phyloP scores from a whole-genome alignment of 2,329 filamentous ascomycete species.

The Neoscytalidium dimidiatum region DNA sequence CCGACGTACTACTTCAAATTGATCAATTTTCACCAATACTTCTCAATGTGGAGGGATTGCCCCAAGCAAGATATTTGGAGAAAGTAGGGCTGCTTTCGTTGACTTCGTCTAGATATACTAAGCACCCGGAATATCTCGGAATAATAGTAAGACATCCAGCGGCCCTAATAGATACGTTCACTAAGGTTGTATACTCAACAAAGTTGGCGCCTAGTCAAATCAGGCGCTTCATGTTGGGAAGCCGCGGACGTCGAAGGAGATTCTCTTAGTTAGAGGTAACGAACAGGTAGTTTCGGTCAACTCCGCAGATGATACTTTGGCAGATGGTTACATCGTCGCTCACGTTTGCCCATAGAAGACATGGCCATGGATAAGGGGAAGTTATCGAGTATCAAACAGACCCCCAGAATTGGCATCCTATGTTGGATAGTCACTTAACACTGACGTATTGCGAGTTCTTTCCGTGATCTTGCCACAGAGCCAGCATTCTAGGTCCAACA shows the following conservation, averaged over 20 bases:
- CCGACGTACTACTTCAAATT: too few relatives aligned
- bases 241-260: background rate
- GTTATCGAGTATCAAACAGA: too few relatives aligned
- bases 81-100: background rate
- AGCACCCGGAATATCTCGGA: background rate
- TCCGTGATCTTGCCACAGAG: too few relatives aligned
- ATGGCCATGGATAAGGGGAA: too few relatives aligned
- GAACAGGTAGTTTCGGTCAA: background rate
- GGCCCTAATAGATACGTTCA: background rate
- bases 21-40: background rate
- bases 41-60: background rate
- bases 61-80: background rate
- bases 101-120: background rate
- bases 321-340: background rate
- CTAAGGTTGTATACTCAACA: background rate
- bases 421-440: too few relatives aligned
- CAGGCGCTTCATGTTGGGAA: background rate
- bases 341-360: too few relatives aligned
- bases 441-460: too few relatives aligned
- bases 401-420: too few relatives aligned
- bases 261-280: background rate
- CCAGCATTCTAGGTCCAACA: too few relatives aligned
- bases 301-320: background rate
- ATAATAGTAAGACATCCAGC: background rate
- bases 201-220: conserved; percentile 1